phyloP scores from a whole-genome alignment of 768 basidiomycete species.

The Tulasnella sp. region DNA sequence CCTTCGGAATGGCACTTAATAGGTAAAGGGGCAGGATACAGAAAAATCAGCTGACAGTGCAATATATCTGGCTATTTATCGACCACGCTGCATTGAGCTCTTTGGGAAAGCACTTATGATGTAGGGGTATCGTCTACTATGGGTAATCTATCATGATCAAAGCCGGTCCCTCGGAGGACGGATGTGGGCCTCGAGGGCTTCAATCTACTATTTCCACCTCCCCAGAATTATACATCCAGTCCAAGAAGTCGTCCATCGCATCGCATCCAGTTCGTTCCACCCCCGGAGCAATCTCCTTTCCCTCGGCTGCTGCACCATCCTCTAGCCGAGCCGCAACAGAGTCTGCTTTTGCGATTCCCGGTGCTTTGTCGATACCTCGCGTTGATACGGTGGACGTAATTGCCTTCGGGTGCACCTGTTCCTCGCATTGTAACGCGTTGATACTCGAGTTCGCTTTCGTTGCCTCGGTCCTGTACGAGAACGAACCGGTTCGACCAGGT shows the following conservation, averaged over 20 bases:
- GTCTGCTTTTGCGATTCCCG: neutral
- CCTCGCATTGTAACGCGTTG: neutral
- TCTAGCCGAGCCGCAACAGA: neutral
- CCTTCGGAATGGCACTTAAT: neutral
- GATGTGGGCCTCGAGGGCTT: neutral
- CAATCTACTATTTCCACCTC: constrained; percentile 9
- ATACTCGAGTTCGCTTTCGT: neutral
- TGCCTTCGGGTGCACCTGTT: neutral
- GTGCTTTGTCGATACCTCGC: neutral
- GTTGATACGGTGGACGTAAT: neutral
- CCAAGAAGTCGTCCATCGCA: constrained; percentile 6
- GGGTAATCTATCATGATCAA: neutral
- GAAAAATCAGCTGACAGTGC: neutral
- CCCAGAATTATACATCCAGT: constrained; percentile 17
- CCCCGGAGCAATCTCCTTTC: neutral
- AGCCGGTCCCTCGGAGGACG: neutral
- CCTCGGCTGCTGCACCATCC: neutral
- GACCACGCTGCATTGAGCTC: neutral
- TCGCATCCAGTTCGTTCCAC: neutral
- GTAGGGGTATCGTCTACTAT: neutral
- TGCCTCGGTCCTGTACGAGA: neutral
- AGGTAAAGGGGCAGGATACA: neutral
- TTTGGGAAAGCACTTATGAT: neutral
- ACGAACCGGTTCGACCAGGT: neutral
- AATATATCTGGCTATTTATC: neutral